phyloP scores from a whole-genome alignment of 495 filamentous ascomycete genomes.

The Xanthoparmelia taractica region DNA sequence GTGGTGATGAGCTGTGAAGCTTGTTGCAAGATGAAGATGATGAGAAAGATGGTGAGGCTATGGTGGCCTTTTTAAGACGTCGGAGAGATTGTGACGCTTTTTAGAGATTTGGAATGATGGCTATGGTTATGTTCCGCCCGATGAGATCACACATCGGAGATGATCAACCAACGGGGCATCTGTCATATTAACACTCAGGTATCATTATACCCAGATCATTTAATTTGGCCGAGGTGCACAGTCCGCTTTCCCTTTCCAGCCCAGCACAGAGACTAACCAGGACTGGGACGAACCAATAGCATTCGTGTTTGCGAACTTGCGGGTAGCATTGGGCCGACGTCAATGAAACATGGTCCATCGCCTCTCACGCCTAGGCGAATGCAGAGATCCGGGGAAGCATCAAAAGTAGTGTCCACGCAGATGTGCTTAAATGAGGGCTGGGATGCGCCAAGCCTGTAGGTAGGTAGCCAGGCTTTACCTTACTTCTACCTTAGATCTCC shows the following conservation, averaged over 20 bases:
- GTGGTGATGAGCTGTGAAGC: conserved; percentile 11
- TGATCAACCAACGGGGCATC: conserved; percentile 1
- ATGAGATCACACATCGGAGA: not conserved
- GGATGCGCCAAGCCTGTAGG: conserved; percentile 11
- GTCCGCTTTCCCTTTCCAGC: conserved; percentile 4
- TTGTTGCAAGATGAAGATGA: not conserved
- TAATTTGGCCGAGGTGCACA: not conserved
- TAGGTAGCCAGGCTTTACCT: conserved; percentile 6
- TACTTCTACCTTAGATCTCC: not conserved
- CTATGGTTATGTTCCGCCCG: not conserved
- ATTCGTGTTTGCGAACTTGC: not conserved
- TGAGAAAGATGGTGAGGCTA: conserved; percentile 1
- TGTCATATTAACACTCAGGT: conserved; percentile 7
- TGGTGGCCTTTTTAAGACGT: not conserved
- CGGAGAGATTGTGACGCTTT: conserved; percentile 10
- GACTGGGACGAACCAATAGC: conserved; percentile 5
- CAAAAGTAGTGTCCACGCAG: not conserved
- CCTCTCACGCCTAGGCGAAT: conserved; percentile 3
- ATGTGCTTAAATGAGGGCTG: conserved; percentile 13
- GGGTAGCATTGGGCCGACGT: conserved; percentile 8
- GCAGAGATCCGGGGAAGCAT: conserved; percentile 9
- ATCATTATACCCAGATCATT: not conserved
- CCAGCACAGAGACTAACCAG: not conserved
- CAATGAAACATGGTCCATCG: conserved; percentile 2
- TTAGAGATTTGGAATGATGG: not conserved